Evolutionary conservation across 2,329 filamentous ascomycete genomes (phyloP).

Genomic region (Phoma sp.): DNA sequence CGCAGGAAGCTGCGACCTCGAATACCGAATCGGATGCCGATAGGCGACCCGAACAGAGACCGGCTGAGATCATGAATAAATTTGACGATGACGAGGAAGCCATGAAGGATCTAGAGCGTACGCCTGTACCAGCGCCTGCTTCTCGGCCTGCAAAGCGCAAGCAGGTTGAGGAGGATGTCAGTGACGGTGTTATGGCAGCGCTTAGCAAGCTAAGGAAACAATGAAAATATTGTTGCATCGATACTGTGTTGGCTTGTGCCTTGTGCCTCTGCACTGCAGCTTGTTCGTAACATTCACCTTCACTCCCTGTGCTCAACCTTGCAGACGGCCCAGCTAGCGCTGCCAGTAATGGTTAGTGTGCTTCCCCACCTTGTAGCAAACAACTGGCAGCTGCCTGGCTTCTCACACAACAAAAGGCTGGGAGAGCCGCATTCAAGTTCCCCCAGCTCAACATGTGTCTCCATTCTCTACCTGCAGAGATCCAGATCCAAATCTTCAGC

Average conservation of each 20-base stretch:
- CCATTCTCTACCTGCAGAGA: slow-evolving; percentile 32
- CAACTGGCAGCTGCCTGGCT: slow-evolving; percentile 7
- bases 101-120: slow-evolving; percentile 41
- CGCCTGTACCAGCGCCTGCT: slow-evolving; percentile 10
- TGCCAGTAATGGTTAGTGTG: slow-evolving; percentile 1
- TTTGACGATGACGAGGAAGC: slow-evolving; percentile 56
- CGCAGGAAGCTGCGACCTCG: slow-evolving; percentile 25
- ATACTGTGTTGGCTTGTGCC: background rate
- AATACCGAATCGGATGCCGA: slow-evolving; percentile 49
- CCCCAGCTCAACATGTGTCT: slow-evolving; percentile 11
- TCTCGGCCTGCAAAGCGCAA: slow-evolving; percentile 43
- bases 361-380: slow-evolving; percentile 14
- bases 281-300: background rate
- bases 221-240: slow-evolving; percentile 6
- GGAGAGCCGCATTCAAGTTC: background rate
- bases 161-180: slow-evolving; percentile 53
- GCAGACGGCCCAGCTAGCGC: background rate
- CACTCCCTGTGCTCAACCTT: background rate
- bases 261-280: background rate
- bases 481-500: slow-evolving; percentile 37
- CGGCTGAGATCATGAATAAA: slow-evolving; percentile 37
- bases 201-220: slow-evolving; percentile 60
- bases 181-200: slow-evolving; percentile 65
- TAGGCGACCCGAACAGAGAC: slow-evolving; percentile 41
- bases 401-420: background rate